Conservation (phyloP, 1,139 yeast genomes). For the Saccharomyces hybrid region DNA sequence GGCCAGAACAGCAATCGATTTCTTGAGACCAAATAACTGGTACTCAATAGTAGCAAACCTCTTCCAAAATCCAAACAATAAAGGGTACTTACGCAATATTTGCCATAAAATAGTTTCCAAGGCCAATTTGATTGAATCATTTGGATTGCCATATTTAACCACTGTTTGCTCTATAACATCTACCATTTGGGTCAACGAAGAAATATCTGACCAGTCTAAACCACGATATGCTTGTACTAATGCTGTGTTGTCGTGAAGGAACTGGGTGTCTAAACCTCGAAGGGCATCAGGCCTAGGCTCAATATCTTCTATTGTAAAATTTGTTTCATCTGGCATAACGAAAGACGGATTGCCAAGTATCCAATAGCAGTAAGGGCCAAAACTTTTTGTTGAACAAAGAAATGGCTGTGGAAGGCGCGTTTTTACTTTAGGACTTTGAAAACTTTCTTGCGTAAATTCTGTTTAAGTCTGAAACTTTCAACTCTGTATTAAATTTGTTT, state of each 20-base stretch:
- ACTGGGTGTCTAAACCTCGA: conserved; percentile 22
- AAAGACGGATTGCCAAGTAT: not conserved
- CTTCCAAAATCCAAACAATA: conserved; percentile 54
- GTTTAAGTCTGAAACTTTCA: not conserved
- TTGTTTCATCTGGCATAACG: conserved; percentile 57
- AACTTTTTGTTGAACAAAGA: not conserved
- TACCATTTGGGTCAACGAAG: conserved; percentile 24
- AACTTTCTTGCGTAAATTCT: not conserved
- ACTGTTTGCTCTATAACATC: conserved; percentile 28
- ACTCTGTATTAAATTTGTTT: not conserved
- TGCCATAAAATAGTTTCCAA: conserved; percentile 34
- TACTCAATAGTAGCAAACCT: conserved; percentile 46
- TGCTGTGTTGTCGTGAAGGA: conserved; percentile 31
- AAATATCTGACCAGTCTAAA: conserved; percentile 24
- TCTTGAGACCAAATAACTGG: conserved; percentile 45
- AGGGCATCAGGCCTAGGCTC: conserved; percentile 7
- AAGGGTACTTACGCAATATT: conserved; percentile 46
- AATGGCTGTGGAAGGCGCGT: not conserved
- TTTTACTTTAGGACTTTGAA: not conserved
- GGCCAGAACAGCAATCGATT: conserved; percentile 42
- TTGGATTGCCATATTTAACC: conserved; percentile 31
- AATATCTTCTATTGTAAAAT: conserved; percentile 41
- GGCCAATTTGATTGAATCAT: conserved; percentile 24
- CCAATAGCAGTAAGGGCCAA: not conserved
- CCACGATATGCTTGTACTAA: conserved; percentile 22